phyloP scores from a whole-genome alignment of 345 rosid species.

The Rhizophora apiculata region DNA sequence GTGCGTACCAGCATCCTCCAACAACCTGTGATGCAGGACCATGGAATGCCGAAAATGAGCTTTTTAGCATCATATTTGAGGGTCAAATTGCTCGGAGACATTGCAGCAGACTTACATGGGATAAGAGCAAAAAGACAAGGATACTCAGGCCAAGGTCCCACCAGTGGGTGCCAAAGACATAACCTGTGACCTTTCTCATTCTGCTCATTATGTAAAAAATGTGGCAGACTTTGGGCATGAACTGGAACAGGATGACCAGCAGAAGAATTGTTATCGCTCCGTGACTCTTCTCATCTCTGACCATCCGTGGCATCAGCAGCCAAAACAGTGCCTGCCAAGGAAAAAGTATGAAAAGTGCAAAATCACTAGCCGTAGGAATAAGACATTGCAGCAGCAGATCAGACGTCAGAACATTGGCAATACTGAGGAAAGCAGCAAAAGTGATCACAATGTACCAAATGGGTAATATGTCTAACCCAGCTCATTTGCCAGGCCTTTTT shows the following conservation, averaged over 20 bases:
- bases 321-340: conserved; percentile 36
- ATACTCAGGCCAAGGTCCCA: conserved; percentile 58
- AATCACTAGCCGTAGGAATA: too few relatives aligned
- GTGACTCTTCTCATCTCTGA: conserved; percentile 38
- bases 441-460: too few relatives aligned
- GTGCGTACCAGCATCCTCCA: conserved; percentile 71
- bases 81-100: not conserved
- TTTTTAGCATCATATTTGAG: not conserved
- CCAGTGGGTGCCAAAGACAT: conserved; percentile 58
- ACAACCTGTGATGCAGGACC: conserved; percentile 34
- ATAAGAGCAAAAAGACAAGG: conserved; percentile 51
- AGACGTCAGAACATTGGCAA: too few relatives aligned
- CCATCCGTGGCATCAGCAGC: conserved; percentile 39
- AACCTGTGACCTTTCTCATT: conserved; percentile 57
- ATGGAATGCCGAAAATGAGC: too few relatives aligned
- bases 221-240: conserved; percentile 53
- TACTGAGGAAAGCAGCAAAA: too few relatives aligned
- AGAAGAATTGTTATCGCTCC: conserved; percentile 30
- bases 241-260: conserved; percentile 40
- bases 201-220: conserved; percentile 44
- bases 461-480: too few relatives aligned
- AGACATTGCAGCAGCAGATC: too few relatives aligned
- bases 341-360: not conserved
- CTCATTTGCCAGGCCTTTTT: too few relatives aligned
- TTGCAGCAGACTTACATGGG: conserved; percentile 41